Evolutionary conservation across 148 eudicot species (phyloP).

Genomic region (Vaccinium vitisidaea): DNA sequence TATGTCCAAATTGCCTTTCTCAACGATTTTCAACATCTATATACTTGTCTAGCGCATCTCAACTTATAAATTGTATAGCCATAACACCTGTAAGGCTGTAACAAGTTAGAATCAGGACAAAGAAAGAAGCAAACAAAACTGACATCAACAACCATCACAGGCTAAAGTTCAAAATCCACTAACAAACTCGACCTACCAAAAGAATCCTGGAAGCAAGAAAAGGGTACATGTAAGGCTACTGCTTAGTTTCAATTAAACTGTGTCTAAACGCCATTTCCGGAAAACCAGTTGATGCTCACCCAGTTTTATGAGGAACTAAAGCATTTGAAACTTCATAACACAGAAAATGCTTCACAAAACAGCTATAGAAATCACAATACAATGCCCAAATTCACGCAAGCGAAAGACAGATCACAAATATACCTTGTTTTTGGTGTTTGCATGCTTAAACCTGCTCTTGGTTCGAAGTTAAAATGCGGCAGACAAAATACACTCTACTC

Average conservation of each 20-base stretch:
- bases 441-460: slow-evolving; percentile 47
- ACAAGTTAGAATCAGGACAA: not conserved
- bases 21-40: not conserved
- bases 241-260: not conserved
- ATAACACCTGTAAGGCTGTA: too few relatives aligned
- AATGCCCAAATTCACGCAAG: not conserved
- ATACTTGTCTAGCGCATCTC: not conserved
- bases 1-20: slow-evolving; percentile 1
- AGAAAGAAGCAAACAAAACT: not conserved
- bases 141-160: not conserved
- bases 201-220: not conserved
- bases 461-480: slow-evolving; percentile 12
- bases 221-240: not conserved
- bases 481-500: slow-evolving; percentile 17
- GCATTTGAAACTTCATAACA: not conserved
- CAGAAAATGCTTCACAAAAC: not conserved
- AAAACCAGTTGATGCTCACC: slow-evolving; percentile 4
- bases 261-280: not conserved
- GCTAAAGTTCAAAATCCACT: not conserved
- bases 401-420: not conserved
- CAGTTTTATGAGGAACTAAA: not conserved
- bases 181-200: not conserved
- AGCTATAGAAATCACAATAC: not conserved
- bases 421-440: slow-evolving; percentile 83
- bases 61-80: not conserved